Base-by-base conservation (phyloP, 352 stramenopile species). In the Globisporangium cylindrosporum region DNA sequence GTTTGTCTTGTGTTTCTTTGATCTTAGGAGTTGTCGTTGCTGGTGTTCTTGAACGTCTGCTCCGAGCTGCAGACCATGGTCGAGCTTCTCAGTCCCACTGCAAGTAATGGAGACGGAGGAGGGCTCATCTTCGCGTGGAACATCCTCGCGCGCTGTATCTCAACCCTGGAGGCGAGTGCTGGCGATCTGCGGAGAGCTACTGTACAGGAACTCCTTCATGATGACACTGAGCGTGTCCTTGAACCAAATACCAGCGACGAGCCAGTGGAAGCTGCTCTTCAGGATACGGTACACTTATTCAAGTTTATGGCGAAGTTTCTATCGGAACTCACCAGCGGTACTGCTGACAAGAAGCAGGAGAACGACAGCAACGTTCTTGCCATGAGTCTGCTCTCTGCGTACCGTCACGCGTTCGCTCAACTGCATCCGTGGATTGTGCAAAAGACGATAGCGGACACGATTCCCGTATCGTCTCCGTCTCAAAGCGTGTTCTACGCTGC, bases 101-200 rank as follows among this genome's bases (percentile, higher is more conserved):
- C 0, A 7, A 53, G 29, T 41, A 20, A 12, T 38, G 62, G 34
- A 0, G 55, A 46, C 14, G 32, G 34, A 55, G n/a, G 64, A 36
- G 65, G 65, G 15, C 46, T 60, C 18, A n/a, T 68, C 9, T 72
- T 72, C n/a, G 67, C 67, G n/a, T 68, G 62, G 49, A 67, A 72
- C 20, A 48, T 25, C 6, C 36, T 68, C 24, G 55, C 53, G 9
- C 59, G 51, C 7, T 36, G 41, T 8, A 59, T 72, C 51, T 36
- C 60, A 20, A 34, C 22, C 22, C 53, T 72, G 25, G 67, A 72
- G 53, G 22, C 60, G 25, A 55, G 29, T 41, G 53, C 38, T 25
- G 14, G 43, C 20, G 65, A 70, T n/a, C 34, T 70, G 20, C 65
- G 59, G 46, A 70, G 20, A 53, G 65, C 27, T 24, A 66, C 58